These are phyloP conservation scores for Conringia planisiliqua DNA, from an alignment of 345 rosid genomes.

Conservation along the genomic window DNA sequence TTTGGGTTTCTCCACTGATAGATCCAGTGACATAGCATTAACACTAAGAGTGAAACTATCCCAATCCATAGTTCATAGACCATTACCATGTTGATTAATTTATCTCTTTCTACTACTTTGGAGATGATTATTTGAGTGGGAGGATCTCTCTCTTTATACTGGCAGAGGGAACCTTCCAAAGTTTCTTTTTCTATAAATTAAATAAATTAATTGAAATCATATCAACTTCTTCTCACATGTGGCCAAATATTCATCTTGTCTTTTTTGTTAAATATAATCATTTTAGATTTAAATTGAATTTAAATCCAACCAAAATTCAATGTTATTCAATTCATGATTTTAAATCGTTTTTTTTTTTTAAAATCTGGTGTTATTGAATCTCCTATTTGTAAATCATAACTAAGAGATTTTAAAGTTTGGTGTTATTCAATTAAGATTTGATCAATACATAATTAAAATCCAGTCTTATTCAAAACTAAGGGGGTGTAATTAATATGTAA, in stretches of 20 bases:
- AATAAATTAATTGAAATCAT: not conserved
- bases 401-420: no score
- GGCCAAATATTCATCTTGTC: not conserved
- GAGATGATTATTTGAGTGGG: not conserved
- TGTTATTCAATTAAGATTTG: no score
- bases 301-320: no score
- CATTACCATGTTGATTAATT: not conserved
- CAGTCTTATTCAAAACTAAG: no score
- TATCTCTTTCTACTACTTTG: not conserved
- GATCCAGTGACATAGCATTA: not conserved
- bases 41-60: conserved; percentile 1
- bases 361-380: no score
- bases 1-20: conserved; percentile 7
- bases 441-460: no score
- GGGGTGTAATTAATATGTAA: no score
- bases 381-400: no score
- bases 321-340: no score
- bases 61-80: not conserved
- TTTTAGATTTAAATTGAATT: no score
- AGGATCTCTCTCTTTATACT: not conserved
- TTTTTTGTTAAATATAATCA: no score
- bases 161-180: not conserved
- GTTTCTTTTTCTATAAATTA: not conserved
- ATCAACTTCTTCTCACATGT: not conserved
- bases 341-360: no score